These are phyloP conservation scores for Harringtonia lauricola DNA, from an alignment of 2,329 filamentous ascomycete species.

Conservation along the genomic window DNA sequence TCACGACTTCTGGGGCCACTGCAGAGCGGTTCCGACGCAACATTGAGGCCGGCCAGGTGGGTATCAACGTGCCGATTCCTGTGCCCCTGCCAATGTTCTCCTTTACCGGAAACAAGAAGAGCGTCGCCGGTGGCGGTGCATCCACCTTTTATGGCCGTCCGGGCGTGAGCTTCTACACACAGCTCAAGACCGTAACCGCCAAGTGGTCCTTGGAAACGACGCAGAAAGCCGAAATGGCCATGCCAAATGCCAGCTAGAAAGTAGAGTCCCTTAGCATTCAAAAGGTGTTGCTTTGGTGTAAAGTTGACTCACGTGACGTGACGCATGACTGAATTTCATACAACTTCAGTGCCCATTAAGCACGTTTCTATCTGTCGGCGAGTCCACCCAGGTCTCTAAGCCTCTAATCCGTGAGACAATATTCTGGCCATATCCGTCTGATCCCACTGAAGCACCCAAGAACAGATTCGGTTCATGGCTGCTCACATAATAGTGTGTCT, in stretches of 20 bases:
- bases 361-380: no score
- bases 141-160: conserved; percentile 94
- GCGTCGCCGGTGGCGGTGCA: conserved; percentile 78
- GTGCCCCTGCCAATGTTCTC: conserved; percentile 61
- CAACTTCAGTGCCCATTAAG: no score
- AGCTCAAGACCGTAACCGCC: conserved; percentile 91
- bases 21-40: conserved; percentile 67
- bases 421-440: no score
- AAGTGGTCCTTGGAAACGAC: conserved; percentile 76
- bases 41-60: conserved; percentile 76
- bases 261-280: no score
- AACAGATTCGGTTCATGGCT: no score
- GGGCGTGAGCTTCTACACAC: conserved; percentile 89
- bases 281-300: no score
- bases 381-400: no score
- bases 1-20: conserved; percentile 65
- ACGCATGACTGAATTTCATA: no score
- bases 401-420: no score
- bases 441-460: no score
- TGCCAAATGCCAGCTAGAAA: conserved; percentile 45
- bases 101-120: conserved; percentile 75
- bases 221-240: conserved; percentile 74
- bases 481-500: no score
- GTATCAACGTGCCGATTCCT: conserved; percentile 74
- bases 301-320: no score